Base-by-base conservation (phyloP, 805 yeast species). In the Yarrowia divulgata region DNA sequence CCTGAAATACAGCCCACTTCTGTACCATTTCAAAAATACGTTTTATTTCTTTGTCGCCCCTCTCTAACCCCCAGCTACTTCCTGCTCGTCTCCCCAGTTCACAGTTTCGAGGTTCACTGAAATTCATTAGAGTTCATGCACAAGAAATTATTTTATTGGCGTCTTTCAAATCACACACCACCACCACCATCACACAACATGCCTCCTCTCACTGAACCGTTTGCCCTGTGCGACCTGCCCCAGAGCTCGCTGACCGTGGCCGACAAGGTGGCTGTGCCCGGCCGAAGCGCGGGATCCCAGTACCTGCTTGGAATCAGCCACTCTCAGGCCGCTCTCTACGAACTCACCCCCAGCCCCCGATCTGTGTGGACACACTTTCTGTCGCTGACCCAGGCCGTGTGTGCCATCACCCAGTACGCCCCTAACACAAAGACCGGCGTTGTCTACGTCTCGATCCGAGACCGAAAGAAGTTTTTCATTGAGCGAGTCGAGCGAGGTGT, bases 341-440 rank as follows among this genome's bases (percentile, higher is more conserved):
- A 74, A 1, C 68, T 78, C 18, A 68, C 71, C 9, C 81, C 81
- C 9, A 70, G 70, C 23, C 80, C 81, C 9, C 77, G 74, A 49
- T 73, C 76, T 14, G 67, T 73, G 29, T 74, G 78, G 71, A 74
- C 80, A 0, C 74, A 74, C 50, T 73, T 79, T 9, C 73, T 79
- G 4, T 73, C 81, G 1, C 80, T 80, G 4, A 75, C 73, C 14
- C 74, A 75, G 12, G 46, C 52, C 4, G 70, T 78, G 16, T 72
- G 78, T 1, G 75, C 78, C 3, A 64, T 75, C 10, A n/a, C 66
- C 39, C 48, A 57, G 63, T 60, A 66, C 8, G 67, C 67, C 3
- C 55, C 67, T 13, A 34, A 46, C 18, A 62, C 69, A 10, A 67
- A 57, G 42, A 46, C 37, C 18, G 55, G 46, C 3, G 55, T 69